These are phyloP conservation scores for Somion occarium DNA, from an alignment of 1,284 basidiomycete genomes.

Conservation along the genomic window DNA sequence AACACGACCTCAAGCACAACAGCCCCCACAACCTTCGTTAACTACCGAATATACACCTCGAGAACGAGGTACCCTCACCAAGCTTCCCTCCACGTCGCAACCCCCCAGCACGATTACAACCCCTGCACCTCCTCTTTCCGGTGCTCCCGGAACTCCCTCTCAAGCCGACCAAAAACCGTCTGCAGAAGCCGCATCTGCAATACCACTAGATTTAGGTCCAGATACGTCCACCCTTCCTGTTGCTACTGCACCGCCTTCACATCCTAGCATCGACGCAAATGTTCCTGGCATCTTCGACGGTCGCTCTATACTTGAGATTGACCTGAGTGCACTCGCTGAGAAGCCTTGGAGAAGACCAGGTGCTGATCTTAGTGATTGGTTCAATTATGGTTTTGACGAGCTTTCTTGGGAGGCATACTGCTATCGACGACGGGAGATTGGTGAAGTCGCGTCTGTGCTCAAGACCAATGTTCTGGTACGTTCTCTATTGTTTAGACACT, in stretches of 20 bases:
- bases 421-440: slow-evolving; percentile 78
- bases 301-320: slow-evolving; percentile 85
- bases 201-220: slow-evolving; percentile 30
- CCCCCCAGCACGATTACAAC: slow-evolving; percentile 25
- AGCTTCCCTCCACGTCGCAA: slow-evolving; percentile 23
- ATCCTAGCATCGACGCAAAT: slow-evolving; percentile 70
- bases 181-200: slow-evolving; percentile 19
- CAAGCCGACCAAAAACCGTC: slow-evolving; percentile 2
- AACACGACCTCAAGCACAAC: slow-evolving; percentile 25
- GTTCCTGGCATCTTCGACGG: slow-evolving; percentile 69
- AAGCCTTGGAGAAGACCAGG: slow-evolving; percentile 94
- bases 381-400: slow-evolving; percentile 99
- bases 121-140: slow-evolving; percentile 10
- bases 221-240: slow-evolving; percentile 63
- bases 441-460: slow-evolving; percentile 71
- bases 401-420: slow-evolving; percentile 92
- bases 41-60: slow-evolving; percentile 90
- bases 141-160: slow-evolving; percentile 11
- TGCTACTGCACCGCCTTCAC: slow-evolving; percentile 65
- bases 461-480: slow-evolving; percentile 75
- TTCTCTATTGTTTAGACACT: no score
- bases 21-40: slow-evolving; percentile 52
- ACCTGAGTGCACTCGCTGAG: slow-evolving; percentile 76
- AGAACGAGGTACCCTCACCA: slow-evolving; percentile 50
- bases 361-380: slow-evolving; percentile 95